Conservation (phyloP, 2,329 filamentous ascomycete species). For the Bipolaris oryzae region DNA sequence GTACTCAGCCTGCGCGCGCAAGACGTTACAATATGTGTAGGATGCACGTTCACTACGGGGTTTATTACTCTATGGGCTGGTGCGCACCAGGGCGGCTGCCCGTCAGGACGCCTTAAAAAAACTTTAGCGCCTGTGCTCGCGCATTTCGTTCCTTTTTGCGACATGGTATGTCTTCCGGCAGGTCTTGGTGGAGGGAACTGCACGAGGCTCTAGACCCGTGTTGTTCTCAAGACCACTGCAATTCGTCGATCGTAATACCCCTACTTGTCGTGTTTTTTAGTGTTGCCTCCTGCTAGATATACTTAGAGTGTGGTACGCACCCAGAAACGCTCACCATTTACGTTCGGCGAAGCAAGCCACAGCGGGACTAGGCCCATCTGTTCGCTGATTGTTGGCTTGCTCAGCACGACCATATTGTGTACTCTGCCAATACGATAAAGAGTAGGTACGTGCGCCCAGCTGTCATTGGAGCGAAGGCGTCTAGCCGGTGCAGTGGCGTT, state of each 20-base stretch:
- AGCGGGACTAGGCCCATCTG: constrained; percentile 3
- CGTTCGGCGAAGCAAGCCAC: constrained; percentile 7
- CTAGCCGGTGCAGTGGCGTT: not conserved
- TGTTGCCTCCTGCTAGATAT: no score
- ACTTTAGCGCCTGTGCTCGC: not conserved
- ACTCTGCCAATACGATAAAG: not conserved
- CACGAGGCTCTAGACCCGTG: not conserved
- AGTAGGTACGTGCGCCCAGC: not conserved
- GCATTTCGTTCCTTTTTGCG: not conserved
- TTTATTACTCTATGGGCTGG: not conserved
- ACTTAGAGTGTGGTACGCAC: not conserved
- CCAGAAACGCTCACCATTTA: not conserved
- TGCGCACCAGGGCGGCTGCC: not conserved
- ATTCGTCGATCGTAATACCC: not conserved
- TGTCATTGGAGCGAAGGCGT: not conserved
- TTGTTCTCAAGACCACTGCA: not conserved
- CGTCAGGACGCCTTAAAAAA: constrained; percentile 1
- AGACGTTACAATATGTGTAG: not conserved
- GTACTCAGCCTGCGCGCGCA: not conserved
- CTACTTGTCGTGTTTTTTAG: not conserved
- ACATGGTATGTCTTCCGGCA: not conserved
- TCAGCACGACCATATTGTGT: not conserved
- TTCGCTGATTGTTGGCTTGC: not conserved
- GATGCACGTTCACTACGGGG: not conserved
- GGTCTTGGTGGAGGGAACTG: not conserved